phyloP scores from a whole-genome alignment of 1,139 yeast species.

The Sugiyamaella pinicola region DNA sequence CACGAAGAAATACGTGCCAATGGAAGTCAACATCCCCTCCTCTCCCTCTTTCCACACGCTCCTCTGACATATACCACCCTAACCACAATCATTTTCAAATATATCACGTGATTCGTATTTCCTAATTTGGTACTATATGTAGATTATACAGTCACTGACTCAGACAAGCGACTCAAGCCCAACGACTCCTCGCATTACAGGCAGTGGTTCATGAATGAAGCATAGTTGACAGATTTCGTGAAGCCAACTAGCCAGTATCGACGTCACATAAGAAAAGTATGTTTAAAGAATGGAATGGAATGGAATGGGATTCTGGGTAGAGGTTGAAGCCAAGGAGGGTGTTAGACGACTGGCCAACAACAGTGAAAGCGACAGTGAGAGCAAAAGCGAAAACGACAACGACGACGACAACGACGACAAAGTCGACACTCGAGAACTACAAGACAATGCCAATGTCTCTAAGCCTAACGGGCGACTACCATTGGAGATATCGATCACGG shows the following conservation, averaged over 20 bases:
- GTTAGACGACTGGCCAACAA: too few species aligned
- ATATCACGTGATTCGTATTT: not conserved
- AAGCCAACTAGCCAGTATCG: constrained; percentile 15
- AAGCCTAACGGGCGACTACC: too few species aligned
- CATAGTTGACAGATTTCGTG: constrained; percentile 6
- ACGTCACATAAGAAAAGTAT: constrained; percentile 17
- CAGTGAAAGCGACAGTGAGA: not conserved
- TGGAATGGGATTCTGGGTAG: too few species aligned
- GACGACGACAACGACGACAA: not conserved
- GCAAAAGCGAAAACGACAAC: not conserved
- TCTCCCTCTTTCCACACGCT: too few species aligned
- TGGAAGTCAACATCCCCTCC: too few species aligned
- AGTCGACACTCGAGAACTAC: not conserved
- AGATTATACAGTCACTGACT: constrained; percentile 5
- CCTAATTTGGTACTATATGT: not conserved
- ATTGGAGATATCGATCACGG: too few species aligned
- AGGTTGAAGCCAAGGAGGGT: not conserved
- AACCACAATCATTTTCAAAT: not conserved
- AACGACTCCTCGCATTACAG: not conserved
- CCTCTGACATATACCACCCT: too few species aligned
- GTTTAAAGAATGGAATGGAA: not conserved
- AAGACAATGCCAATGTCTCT: too few species aligned
- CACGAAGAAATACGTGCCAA: too few species aligned
- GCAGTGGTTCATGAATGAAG: constrained; percentile 1
- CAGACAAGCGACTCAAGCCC: not conserved